Percentiles rank a stretch among this genome's conserved stretches.
Conservation (phyloP, 305 asterid genomes). For the Fraxinus floribunda region DNA sequence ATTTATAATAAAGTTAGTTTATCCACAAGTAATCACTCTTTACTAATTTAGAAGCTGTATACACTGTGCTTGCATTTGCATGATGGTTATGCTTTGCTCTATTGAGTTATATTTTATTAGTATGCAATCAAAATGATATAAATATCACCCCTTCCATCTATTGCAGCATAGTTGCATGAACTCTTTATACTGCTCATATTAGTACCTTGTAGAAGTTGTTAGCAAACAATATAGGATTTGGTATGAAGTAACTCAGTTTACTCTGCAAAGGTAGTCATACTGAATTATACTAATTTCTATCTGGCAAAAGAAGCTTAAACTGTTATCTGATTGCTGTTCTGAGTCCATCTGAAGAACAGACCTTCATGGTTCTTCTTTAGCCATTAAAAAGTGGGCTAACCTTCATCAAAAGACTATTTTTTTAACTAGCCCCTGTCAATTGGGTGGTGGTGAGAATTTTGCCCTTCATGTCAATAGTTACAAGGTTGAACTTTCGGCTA, state of each 20-base stretch:
- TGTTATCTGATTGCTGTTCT: background rate
- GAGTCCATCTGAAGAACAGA: background rate
- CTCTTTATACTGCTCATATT: background rate
- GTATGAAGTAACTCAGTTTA: background rate
- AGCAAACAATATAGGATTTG: background rate
- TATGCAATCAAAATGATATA: background rate
- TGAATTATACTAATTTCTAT: no score
- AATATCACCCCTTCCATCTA: background rate
- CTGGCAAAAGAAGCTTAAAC: background rate
- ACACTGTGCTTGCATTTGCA: background rate
- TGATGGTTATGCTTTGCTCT: background rate
- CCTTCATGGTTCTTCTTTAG: background rate
- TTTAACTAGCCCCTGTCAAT: background rate
- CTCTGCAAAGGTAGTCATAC: background rate
- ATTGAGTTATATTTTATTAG: background rate
- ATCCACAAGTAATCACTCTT: background rate
- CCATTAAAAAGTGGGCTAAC: background rate
- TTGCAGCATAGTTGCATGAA: background rate
- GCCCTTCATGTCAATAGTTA: background rate
- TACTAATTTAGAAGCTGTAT: background rate
- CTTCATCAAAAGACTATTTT: background rate
- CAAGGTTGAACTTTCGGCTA: background rate
- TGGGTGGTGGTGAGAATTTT: background rate
- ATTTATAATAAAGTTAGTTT: background rate
- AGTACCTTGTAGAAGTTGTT: background rate